A percentile compares a stretch with the other conserved stretches of the same genome.
Conservation (phyloP, 768 basidiomycete genomes). For the Tylopilus rubrobrunneus region DNA sequence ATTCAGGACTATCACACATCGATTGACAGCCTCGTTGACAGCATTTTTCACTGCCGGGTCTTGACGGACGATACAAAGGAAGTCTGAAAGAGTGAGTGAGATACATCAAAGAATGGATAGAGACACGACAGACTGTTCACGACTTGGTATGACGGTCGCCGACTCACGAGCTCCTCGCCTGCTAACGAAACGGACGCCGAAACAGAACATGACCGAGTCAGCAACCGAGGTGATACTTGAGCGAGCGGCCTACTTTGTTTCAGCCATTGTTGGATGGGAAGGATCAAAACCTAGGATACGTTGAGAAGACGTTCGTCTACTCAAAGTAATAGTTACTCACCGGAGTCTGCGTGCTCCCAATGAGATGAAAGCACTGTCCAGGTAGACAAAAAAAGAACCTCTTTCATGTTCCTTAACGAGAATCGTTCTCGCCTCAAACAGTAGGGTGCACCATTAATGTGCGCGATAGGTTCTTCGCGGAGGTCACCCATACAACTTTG, state of each 20-base stretch:
- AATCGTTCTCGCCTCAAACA: conserved; percentile 83
- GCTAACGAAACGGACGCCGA: conserved; percentile 33
- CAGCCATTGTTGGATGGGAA: conserved; percentile 85
- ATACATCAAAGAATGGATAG: not conserved
- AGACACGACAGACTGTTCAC: conserved; percentile 77
- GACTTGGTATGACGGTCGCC: conserved; percentile 72
- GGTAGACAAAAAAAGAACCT: conserved; percentile 30
- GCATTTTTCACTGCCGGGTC: conserved; percentile 81
- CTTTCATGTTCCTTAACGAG: conserved; percentile 93
- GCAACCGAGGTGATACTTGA: conserved; percentile 29
- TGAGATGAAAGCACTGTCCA: not conserved
- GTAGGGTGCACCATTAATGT: conserved; percentile 90
- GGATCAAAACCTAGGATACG: conserved; percentile 59
- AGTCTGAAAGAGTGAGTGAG: conserved; percentile 36
- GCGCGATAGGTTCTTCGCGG: conserved; percentile 88
- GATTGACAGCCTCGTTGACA: conserved; percentile 87
- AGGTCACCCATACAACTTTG: conserved; percentile 84
- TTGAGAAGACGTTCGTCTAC: conserved; percentile 1
- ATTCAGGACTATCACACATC: conserved; percentile 79
- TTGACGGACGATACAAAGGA: conserved; percentile 81
- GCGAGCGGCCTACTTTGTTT: conserved; percentile 32
- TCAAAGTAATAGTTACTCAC: conserved; percentile 37
- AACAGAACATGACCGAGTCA: conserved; percentile 41
- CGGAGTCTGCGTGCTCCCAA: conserved; percentile 81
- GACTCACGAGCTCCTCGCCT: conserved; percentile 29